Conservation (phyloP, 805 yeast species). For the Cephaloascus fragrans region DNA sequence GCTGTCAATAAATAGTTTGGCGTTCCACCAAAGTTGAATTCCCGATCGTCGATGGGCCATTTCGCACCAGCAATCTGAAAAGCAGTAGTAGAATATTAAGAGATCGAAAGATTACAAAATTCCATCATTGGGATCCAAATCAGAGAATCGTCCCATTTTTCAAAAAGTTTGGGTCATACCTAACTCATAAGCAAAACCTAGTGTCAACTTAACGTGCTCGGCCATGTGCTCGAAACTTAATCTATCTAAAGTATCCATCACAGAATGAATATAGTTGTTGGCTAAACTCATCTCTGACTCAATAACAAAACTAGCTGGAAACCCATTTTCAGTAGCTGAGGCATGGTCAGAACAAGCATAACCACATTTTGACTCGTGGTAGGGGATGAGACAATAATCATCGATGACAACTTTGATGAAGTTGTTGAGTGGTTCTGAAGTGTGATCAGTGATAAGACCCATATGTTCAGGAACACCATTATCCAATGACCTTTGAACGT, state of each 20-base stretch:
- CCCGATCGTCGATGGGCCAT: no score
- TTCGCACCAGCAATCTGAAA: no score
- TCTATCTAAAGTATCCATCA: constrained; percentile 72
- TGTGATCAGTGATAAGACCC: constrained; percentile 74
- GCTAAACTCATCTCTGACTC: constrained; percentile 63
- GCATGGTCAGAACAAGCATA: constrained; percentile 94
- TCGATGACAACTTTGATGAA: constrained; percentile 55
- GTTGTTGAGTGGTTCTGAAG: constrained; percentile 41
- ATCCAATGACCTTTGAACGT: constrained; percentile 39
- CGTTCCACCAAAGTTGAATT: no score
- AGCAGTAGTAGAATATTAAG: no score
- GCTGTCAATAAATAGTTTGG: no score
- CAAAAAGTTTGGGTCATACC: constrained; percentile 20
- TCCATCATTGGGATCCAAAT: no score
- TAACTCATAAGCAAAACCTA: constrained; percentile 69
- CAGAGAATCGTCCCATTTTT: no score
- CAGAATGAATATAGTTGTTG: constrained; percentile 67
- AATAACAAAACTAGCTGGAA: constrained; percentile 73
- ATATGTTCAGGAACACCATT: constrained; percentile 50
- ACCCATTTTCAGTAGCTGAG: constrained; percentile 74
- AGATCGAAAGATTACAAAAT: no score
- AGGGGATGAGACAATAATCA: constrained; percentile 57
- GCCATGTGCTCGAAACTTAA: constrained; percentile 69
- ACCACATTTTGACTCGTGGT: constrained; percentile 72
- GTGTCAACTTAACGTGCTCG: constrained; percentile 70